Evolutionary conservation across 176 grass and related monocot species (phyloP).

Genomic region (Carex myosuroides): DNA sequence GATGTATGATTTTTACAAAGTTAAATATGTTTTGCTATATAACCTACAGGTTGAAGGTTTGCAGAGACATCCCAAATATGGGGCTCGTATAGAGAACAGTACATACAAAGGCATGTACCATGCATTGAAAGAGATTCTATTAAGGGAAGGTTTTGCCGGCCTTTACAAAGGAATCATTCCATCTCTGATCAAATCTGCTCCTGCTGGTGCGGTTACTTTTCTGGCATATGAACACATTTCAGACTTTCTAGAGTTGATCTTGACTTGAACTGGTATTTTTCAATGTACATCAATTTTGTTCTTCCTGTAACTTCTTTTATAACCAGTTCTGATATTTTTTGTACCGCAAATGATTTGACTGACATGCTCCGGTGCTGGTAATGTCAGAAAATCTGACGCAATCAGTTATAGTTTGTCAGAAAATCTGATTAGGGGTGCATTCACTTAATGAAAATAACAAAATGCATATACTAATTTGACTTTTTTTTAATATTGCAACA

Average conservation of each 20-base stretch:
- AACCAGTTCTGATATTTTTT: conserved; percentile 14
- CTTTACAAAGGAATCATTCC: conserved; percentile 95
- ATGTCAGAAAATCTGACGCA: neutral
- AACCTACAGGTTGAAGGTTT: conserved; percentile 76
- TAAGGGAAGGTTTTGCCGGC: conserved; percentile 55
- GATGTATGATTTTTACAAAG: neutral
- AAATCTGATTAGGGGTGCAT: neutral
- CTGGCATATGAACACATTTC: conserved; percentile 89
- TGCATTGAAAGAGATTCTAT: conserved; percentile 73
- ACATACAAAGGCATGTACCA: conserved; percentile 78
- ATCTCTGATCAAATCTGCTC: conserved; percentile 88
- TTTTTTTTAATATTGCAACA: too few species aligned
- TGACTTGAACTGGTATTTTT: conserved; percentile 45
- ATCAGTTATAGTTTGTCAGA: too few species aligned
- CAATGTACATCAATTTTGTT: conserved; percentile 14
- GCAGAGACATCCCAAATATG: conserved; percentile 81
- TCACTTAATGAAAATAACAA: too few species aligned
- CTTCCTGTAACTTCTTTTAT: neutral
- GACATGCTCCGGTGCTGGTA: neutral
- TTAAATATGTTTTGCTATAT: neutral
- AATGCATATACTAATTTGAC: too few species aligned
- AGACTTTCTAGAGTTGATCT: conserved; percentile 60
- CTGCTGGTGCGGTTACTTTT: conserved; percentile 93
- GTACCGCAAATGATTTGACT: conserved; percentile 25
- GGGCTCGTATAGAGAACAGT: conserved; percentile 55